phyloP scores from a whole-genome alignment of 192 early-diverging fungal species.

The Coemansia sp. region DNA sequence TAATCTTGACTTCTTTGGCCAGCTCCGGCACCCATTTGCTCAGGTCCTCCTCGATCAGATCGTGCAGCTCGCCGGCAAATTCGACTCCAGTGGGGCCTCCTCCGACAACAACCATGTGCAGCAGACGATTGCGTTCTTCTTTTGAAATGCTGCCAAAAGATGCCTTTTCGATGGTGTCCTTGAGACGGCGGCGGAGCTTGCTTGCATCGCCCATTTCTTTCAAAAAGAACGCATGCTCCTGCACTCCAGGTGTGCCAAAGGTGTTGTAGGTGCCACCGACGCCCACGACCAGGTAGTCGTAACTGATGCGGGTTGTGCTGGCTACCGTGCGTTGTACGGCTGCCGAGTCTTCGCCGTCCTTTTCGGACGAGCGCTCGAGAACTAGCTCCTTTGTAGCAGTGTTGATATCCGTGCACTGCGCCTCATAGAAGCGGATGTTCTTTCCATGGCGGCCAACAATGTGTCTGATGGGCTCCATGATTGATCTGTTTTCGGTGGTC shows the following conservation, averaged over 20 bases:
- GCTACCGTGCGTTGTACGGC: conserved; percentile 54
- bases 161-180: conserved; percentile 81
- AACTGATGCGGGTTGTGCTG: conserved; percentile 51
- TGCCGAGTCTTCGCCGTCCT: conserved; percentile 57
- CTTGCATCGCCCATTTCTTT: conserved; percentile 85
- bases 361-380: conserved; percentile 68
- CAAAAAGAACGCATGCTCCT: conserved; percentile 80
- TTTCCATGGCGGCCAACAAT: conserved; percentile 80
- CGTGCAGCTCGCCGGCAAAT: conserved; percentile 73
- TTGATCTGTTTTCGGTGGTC: conserved; percentile 83
- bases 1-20: conserved; percentile 64
- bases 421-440: conserved; percentile 78
- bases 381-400: conserved; percentile 77
- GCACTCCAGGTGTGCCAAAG: conserved; percentile 82
- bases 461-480: conserved; percentile 80
- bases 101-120: conserved; percentile 87
- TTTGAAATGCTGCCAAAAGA: conserved; percentile 64
- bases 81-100: conserved; percentile 85
- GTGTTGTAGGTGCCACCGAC: conserved; percentile 83
- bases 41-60: conserved; percentile 82
- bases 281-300: conserved; percentile 82
- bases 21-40: conserved; percentile 71
- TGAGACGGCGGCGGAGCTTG: conserved; percentile 73
- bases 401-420: conserved; percentile 85
- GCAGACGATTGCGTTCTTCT: conserved; percentile 62